phyloP scores from a whole-genome alignment of 2,329 filamentous ascomycete genomes.

The Alternaria conjuncta region DNA sequence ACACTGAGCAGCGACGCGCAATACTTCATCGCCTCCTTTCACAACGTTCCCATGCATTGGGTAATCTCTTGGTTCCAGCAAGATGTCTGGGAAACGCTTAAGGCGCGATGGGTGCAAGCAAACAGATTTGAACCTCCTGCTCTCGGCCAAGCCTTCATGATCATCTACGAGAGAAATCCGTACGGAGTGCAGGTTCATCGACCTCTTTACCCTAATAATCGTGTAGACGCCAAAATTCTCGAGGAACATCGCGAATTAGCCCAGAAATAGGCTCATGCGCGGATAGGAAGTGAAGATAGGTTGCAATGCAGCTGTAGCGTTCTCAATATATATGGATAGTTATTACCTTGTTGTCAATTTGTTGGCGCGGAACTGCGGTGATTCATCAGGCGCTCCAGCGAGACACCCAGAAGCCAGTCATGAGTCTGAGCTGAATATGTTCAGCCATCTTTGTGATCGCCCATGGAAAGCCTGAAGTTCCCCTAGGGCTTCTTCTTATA shows the following conservation, averaged over 20 bases:
- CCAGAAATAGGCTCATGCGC: not conserved
- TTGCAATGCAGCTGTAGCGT: not conserved
- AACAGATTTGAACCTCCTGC: not conserved
- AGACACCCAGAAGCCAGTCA: not conserved
- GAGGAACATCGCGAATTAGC: not conserved
- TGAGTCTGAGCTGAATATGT: not conserved
- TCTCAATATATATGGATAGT: not conserved
- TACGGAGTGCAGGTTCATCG: not conserved
- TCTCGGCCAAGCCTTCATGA: conserved; percentile 13
- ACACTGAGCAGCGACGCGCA: not conserved
- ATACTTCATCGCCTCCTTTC: conserved; percentile 11
- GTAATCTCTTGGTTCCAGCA: conserved; percentile 23
- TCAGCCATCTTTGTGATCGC: not conserved
- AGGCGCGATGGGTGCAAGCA: conserved; percentile 3
- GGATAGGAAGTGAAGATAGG: not conserved
- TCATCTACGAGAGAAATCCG: conserved; percentile 17
- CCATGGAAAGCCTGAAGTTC: not conserved
- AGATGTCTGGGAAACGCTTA: conserved; percentile 11
- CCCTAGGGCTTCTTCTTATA: not conserved
- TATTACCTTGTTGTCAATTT: not conserved
- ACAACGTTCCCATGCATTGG: conserved; percentile 23
- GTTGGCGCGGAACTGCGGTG: not conserved
- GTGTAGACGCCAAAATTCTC: conserved; percentile 1
- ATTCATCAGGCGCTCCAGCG: not conserved
- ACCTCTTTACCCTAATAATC: conserved; percentile 1